A percentile compares a stretch with the other conserved stretches of the same genome.
Conservation (phyloP, 1,284 basidiomycete genomes). For the Microbotryum intermedium region DNA sequence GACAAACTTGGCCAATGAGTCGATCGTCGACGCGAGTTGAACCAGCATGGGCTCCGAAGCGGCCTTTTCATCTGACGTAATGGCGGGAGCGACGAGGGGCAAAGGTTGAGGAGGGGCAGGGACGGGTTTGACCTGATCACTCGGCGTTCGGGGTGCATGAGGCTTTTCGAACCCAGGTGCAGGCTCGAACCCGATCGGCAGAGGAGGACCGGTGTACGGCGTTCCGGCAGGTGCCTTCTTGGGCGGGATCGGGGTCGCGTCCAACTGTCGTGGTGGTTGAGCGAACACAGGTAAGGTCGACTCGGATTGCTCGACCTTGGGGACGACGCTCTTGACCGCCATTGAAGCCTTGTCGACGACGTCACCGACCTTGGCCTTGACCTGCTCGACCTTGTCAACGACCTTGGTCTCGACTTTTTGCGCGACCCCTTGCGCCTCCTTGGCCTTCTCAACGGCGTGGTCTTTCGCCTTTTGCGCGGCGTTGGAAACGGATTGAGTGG, state of each 20-base stretch:
- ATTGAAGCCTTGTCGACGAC: slow-evolving; percentile 5
- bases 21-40: slow-evolving; percentile 87
- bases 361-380: slow-evolving; percentile 11
- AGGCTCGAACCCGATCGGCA: slow-evolving; percentile 82
- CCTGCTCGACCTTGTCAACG: slow-evolving; percentile 26
- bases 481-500: slow-evolving; percentile 19
- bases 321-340: not conserved
- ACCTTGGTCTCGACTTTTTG: slow-evolving; percentile 23
- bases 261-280: slow-evolving; percentile 31
- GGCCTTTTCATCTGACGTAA: slow-evolving; percentile 54
- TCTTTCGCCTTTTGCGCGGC: slow-evolving; percentile 16
- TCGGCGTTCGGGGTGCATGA: slow-evolving; percentile 48
- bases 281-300: slow-evolving; percentile 29
- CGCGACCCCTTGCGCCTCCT: slow-evolving; percentile 14
- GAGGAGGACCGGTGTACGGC: slow-evolving; percentile 56
- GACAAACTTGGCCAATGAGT: slow-evolving; percentile 71
- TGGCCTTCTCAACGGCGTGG: slow-evolving; percentile 7
- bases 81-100: slow-evolving; percentile 71
- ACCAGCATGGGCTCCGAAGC: slow-evolving; percentile 75
- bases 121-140: slow-evolving; percentile 26
- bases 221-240: slow-evolving; percentile 33
- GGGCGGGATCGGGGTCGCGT: slow-evolving; percentile 32
- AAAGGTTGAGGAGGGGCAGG: slow-evolving; percentile 45
- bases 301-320: slow-evolving; percentile 3
- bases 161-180: slow-evolving; percentile 64